Conservation (phyloP, 352 stramenopile species). For the Thraustotheca clavata region DNA sequence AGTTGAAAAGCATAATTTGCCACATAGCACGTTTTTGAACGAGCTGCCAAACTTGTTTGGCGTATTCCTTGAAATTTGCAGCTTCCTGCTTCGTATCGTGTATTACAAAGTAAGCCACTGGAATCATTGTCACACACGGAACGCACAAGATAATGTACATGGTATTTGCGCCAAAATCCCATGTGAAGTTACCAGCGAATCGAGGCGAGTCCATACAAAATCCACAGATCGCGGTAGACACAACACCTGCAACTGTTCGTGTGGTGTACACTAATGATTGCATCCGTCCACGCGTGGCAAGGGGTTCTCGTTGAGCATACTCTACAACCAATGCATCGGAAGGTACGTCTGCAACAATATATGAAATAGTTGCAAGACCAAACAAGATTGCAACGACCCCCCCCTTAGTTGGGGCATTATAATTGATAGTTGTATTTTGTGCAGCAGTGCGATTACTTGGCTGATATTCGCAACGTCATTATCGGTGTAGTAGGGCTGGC, state of each 20-base stretch:
- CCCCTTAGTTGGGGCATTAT: conserved; percentile 15
- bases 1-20: conserved; percentile 7
- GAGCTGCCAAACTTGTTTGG: background rate
- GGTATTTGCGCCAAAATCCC: background rate
- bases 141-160: background rate
- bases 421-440: conserved; percentile 16
- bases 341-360: conserved; percentile 3
- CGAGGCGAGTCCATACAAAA: background rate
- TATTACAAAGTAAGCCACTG: background rate
- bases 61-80: background rate
- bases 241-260: background rate
- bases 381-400: conserved; percentile 1
- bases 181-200: background rate
- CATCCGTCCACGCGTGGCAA: background rate
- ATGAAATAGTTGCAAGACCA: background rate
- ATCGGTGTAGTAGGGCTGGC: conserved; percentile 33
- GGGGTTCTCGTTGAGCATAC: conserved; percentile 4
- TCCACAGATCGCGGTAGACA: background rate
- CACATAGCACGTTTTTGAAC: conserved; percentile 6
- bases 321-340: conserved; percentile 3
- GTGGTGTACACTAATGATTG: conserved; percentile 4
- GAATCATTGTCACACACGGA: background rate
- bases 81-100: background rate
- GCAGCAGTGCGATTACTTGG: conserved; percentile 12
- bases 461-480: conserved; percentile 28